Evolutionary conservation across 2,329 filamentous ascomycete species (phyloP).

Genomic region (Cordyceps tenuipes): DNA sequence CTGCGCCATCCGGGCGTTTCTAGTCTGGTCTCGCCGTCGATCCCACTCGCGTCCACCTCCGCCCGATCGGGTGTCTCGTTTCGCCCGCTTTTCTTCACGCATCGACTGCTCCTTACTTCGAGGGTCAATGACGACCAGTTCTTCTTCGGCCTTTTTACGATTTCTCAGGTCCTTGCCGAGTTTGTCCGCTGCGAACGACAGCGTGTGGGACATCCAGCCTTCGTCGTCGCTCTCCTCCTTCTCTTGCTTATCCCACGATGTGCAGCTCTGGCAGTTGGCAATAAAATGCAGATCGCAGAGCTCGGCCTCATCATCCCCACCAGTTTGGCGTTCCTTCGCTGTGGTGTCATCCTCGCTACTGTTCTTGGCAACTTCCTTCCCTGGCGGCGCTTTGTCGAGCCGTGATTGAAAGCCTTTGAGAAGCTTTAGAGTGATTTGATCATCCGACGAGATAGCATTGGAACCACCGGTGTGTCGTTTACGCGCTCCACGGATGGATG

Average conservation of each 20-base stretch:
- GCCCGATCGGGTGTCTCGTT: conserved; percentile 45
- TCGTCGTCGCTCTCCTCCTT: conserved; percentile 52
- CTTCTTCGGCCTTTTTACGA: conserved; percentile 84
- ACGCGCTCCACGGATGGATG: conserved; percentile 55
- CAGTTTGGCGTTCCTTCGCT: conserved; percentile 15
- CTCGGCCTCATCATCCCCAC: conserved; percentile 58
- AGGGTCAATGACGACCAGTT: conserved; percentile 88
- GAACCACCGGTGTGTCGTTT: conserved; percentile 56
- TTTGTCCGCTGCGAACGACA: conserved; percentile 83
- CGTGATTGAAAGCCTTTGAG: conserved; percentile 74
- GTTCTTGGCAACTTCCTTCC: conserved; percentile 26
- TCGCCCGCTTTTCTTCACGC: conserved; percentile 53
- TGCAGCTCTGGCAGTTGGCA: conserved; percentile 86
- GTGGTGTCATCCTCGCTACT: conserved; percentile 18
- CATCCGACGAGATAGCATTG: conserved; percentile 44
- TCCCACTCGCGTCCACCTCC: conserved; percentile 52
- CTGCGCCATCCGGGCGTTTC: conserved; percentile 48
- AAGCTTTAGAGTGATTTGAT: conserved; percentile 58
- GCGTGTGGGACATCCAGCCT: conserved; percentile 77
- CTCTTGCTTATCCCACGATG: conserved; percentile 66
- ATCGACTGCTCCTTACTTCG: conserved; percentile 71
- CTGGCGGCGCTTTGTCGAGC: conserved; percentile 48
- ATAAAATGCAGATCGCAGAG: conserved; percentile 96
- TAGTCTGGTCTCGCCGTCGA: conserved; percentile 35
- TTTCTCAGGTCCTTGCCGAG: conserved; percentile 87